Percentiles rank a stretch among this genome's conserved stretches.
Conservation (phyloP, 148 eudicot genomes). For the Rheum nobile region DNA sequence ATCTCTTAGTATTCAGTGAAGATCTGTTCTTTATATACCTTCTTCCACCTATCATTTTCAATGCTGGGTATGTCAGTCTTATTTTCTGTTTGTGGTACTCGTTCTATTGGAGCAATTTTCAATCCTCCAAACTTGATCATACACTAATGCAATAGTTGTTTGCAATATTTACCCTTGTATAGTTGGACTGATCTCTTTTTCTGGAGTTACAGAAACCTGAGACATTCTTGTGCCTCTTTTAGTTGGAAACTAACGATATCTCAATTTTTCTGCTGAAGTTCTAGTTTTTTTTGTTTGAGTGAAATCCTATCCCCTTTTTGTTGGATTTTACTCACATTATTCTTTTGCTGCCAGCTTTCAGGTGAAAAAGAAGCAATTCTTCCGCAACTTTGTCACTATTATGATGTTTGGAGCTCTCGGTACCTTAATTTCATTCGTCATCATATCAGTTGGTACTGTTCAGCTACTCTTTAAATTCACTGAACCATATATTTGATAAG, state of each 20-base stretch:
- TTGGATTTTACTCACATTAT: not conserved
- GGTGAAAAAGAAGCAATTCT: constrained; percentile 28
- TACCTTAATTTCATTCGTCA: constrained; percentile 17
- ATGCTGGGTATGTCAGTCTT: constrained; percentile 14
- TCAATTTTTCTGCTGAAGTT: not conserved
- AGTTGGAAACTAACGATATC: not conserved
- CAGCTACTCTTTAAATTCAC: not conserved
- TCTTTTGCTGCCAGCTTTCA: constrained; percentile 14
- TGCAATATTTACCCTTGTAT: not conserved
- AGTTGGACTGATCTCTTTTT: not conserved
- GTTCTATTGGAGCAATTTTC: not conserved
- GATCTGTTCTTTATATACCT: constrained; percentile 18
- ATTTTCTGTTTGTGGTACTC: not conserved
- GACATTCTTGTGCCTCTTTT: not conserved
- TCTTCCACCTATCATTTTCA: constrained; percentile 17
- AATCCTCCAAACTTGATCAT: not conserved
- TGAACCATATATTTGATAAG: not conserved
- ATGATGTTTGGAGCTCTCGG: constrained; percentile 21
- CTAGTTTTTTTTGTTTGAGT: not conserved
- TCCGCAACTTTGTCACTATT: constrained; percentile 20
- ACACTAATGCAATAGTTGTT: not conserved
- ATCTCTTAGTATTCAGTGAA: constrained; percentile 16
- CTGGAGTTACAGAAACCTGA: not conserved
- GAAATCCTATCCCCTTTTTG: not conserved
- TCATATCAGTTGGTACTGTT: constrained; percentile 18